These are phyloP conservation scores for Sequoiadendron giganteum DNA, from an alignment of 75 land plant species.

Conservation along the genomic window DNA sequence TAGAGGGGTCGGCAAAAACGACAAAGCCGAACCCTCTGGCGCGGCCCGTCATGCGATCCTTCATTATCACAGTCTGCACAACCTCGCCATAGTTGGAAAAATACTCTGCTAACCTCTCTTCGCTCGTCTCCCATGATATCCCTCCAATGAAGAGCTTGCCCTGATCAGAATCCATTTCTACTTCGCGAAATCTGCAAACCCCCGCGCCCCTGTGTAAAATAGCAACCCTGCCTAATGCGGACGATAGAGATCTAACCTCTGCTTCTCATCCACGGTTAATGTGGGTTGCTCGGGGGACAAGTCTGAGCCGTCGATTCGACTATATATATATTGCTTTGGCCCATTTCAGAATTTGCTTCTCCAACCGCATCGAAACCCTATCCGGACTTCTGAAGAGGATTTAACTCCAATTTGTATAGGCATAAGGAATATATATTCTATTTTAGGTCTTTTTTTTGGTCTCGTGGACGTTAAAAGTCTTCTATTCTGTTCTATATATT, in stretches of 20 bases:
- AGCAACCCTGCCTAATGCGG: neutral
- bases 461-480: too few relatives aligned
- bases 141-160: constrained; percentile 78
- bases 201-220: too few relatives aligned
- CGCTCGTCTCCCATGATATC: constrained; percentile 71
- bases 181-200: neutral
- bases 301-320: constrained; percentile 1
- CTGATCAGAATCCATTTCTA: constrained; percentile 68
- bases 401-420: neutral
- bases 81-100: constrained; percentile 59
- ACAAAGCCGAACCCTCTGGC: constrained; percentile 75
- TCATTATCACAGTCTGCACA: constrained; percentile 56
- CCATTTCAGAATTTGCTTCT: neutral
- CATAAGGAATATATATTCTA: too few relatives aligned
- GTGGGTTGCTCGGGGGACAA: neutral
- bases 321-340: neutral
- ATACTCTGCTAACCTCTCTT: constrained; percentile 56
- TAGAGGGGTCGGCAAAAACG: constrained; percentile 51
- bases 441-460: too few relatives aligned
- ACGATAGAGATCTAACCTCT: neutral
- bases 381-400: neutral
- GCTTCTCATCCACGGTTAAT: constrained; percentile 3
- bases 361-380: neutral
- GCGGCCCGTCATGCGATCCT: constrained; percentile 48
- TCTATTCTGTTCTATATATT: too few relatives aligned